Base-by-base conservation (phyloP, 192 early-diverging fungal species). In the Entophlyctis helioformis region DNA sequence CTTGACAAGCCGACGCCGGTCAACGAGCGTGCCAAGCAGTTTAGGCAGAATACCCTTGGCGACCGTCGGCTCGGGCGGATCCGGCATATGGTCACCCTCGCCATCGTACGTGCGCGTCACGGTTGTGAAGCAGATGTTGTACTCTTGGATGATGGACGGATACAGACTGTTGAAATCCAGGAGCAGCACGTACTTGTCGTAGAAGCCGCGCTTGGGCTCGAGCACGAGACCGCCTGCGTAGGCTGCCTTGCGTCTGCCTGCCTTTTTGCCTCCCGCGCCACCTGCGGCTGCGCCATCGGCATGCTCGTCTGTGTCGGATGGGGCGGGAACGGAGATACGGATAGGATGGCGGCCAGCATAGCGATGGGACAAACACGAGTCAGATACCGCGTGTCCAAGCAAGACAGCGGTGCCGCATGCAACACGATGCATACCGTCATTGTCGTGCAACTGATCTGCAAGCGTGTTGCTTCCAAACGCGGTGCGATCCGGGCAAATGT, bases 101-200 rank as follows among this genome's bases (percentile, higher is more conserved):
- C 31, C 32, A 50, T 60, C 44, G 23, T 49, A 40, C 6, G 37
- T 39, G 13, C 83, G 68, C 25, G 81, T 64, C 10, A 97, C 89
- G 0, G 96, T 99, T 11, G 96, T 99, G 51, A 99, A 99, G 63
- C 93, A 97, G 44, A 99, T 89, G 57, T 99, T 99, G 74, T 85
- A 99, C 62, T 99, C 96, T 54, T 97, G 96, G 56, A 99, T 97
- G 42, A 99, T 99, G 20, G 92, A 92, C 40, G 96, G 94, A 50
- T 99, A 97, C 81, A 99, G 77, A 70, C 84, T 87, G 78, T 97
- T 97, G 63, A 99, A 99, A 74, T 99, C 96, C 40, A 99, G 67
- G 31, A 96, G 64, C 16, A 99, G 58, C 3, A 99, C 88, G 57
- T 70, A 99, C 29, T 85, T 83, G 59, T 97, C 92, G 59, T 99